These are phyloP conservation scores for Babjeviella inositovora DNA, from an alignment of 805 yeast species.

Conservation along the genomic window DNA sequence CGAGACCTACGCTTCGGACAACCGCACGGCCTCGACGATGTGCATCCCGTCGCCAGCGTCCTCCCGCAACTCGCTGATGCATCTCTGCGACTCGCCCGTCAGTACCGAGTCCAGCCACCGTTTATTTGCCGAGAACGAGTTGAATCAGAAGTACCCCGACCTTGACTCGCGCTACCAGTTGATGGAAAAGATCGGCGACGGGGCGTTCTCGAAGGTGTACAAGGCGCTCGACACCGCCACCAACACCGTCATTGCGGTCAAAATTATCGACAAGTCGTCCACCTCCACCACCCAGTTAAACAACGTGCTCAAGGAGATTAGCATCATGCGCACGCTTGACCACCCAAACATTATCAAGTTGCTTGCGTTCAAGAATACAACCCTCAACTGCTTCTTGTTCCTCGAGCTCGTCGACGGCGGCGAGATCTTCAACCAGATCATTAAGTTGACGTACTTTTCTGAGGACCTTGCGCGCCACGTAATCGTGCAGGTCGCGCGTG, in stretches of 20 bases:
- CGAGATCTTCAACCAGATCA: slow-evolving; percentile 67
- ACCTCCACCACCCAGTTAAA: slow-evolving; percentile 33
- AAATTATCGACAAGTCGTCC: slow-evolving; percentile 49
- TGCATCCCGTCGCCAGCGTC: too few relatives aligned
- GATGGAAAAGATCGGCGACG: slow-evolving; percentile 40
- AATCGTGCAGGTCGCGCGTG: slow-evolving; percentile 53
- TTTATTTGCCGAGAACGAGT: too few relatives aligned
- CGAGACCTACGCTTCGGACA: too few relatives aligned
- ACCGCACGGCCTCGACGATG: too few relatives aligned
- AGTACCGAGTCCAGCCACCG: too few relatives aligned
- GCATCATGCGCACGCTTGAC: slow-evolving; percentile 48
- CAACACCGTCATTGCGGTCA: slow-evolving; percentile 48
- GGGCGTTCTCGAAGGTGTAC: slow-evolving; percentile 83
- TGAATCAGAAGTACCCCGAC: too few relatives aligned
- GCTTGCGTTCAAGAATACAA: slow-evolving; percentile 32
- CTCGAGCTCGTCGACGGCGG: slow-evolving; percentile 66
- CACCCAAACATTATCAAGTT: slow-evolving; percentile 49
- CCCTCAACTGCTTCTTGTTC: slow-evolving; percentile 39
- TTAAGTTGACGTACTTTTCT: slow-evolving; percentile 59
- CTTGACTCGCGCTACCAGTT: neutral
- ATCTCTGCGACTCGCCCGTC: too few relatives aligned
- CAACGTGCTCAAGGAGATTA: slow-evolving; percentile 54
- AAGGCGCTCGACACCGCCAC: slow-evolving; percentile 37
- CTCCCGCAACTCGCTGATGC: too few relatives aligned
- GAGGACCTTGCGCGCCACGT: slow-evolving; percentile 63